Base-by-base conservation (phyloP, 331 rosid species). In the Pyrus hybrid region DNA sequence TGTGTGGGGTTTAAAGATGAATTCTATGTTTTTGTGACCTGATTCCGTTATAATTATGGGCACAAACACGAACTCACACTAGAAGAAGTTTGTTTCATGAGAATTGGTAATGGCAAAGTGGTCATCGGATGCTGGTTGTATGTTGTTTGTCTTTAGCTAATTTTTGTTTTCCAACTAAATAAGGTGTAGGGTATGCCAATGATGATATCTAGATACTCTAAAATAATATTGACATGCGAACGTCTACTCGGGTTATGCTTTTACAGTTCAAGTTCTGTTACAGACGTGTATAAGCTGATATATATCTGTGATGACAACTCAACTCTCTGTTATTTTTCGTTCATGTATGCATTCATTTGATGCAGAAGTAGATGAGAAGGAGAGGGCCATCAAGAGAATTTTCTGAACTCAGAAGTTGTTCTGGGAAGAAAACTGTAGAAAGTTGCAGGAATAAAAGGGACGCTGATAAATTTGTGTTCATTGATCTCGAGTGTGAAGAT, bases 401-500 rank as follows among this genome's bases (percentile, higher is more conserved):
- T 73, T 82, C 88, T 83, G 86, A 72, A 30, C 87, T 84, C 54
- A 81, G 72, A 75, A 37, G 76, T 23, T 87, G 88, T 82, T 83
- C 85, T 47, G 83, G 86, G 86, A 85, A 79, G 77, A 86, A 75
- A 54, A 32, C 58, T 14, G 51, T 68, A 13, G 82, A 63, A 64
- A 77, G 79, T 62, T 72, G 84, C 64, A 57, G 63, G 85, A 85
- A 17, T 18, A 86, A 78, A 71, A 79, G 68, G 74, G 77, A 73
- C 74, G 65, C 43, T 5, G 79, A 78, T 33, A 83, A 93, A 71
- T 76, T 83, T 72, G 86, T 83, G 76, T 25, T 77, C 76, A 88
- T 93, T 56, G 96, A 87, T 68, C 80, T 85, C 60, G 98, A 91
- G 6, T 83, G 73, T 76, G 96, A 93, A 64, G 88, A 87, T 57